Conservation (phyloP, 768 basidiomycete genomes). For the Leccinum uliginosum region DNA sequence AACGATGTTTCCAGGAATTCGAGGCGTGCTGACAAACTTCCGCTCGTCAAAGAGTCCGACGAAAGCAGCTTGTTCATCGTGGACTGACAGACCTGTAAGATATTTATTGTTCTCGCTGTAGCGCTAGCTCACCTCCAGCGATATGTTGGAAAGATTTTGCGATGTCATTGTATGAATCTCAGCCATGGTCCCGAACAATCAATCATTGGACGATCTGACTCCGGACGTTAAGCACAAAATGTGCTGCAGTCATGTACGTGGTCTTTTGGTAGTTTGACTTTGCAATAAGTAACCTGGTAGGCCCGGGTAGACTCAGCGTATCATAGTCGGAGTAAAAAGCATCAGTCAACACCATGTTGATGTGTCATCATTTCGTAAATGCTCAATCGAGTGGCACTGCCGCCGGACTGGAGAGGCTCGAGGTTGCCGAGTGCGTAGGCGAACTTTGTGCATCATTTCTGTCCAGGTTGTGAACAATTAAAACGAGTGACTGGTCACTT, state of each 20-base stretch:
- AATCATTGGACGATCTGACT: slow-evolving; percentile 17
- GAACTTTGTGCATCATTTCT: too few relatives aligned
- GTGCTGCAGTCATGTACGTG: slow-evolving; percentile 23
- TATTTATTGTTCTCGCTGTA: not conserved
- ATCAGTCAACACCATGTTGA: too few relatives aligned
- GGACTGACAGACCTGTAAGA: slow-evolving; percentile 5
- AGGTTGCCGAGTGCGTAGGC: too few relatives aligned
- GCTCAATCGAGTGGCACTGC: too few relatives aligned
- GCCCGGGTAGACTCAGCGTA: slow-evolving; percentile 4
- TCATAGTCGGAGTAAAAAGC: too few relatives aligned
- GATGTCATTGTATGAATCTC: slow-evolving; percentile 26
- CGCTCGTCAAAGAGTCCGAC: slow-evolving; percentile 22
- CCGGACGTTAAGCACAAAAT: slow-evolving; percentile 12
- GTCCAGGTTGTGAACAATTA: too few relatives aligned
- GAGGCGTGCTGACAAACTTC: slow-evolving; percentile 10
- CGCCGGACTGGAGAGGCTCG: too few relatives aligned
- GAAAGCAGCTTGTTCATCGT: not conserved
- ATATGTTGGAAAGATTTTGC: slow-evolving; percentile 30
- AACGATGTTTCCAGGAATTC: slow-evolving; percentile 2
- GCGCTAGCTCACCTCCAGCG: not conserved
- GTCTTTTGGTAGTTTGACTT: not conserved
- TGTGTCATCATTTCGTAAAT: too few relatives aligned
- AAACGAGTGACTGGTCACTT: too few relatives aligned
- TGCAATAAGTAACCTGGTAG: slow-evolving; percentile 6
- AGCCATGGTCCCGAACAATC: slow-evolving; percentile 8